These are phyloP conservation scores for Tolypocladium amazonense DNA, from an alignment of 2,329 filamentous ascomycete genomes.

Conservation along the genomic window DNA sequence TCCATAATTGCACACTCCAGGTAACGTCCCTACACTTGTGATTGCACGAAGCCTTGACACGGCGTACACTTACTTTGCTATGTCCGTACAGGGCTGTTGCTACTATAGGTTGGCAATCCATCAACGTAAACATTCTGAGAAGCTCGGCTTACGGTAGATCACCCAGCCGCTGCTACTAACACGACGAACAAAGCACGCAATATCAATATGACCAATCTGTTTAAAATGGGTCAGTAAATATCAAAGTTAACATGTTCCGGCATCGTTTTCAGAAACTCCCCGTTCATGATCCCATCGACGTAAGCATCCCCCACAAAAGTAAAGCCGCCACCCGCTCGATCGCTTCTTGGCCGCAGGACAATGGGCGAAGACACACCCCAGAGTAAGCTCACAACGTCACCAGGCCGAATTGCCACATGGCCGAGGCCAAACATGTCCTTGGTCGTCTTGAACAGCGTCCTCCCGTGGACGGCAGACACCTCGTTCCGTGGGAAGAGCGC, in stretches of 20 bases:
- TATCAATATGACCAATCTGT: no score
- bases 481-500: neutral
- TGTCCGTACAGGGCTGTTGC: no score
- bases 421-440: neutral
- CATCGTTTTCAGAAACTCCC: neutral
- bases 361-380: neutral
- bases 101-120: no score
- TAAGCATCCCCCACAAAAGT: neutral
- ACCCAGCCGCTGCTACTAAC: no score
- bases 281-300: neutral
- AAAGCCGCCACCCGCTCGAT: neutral
- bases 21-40: no score
- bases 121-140: no score
- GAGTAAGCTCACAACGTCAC: neutral
- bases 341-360: neutral
- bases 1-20: no score
- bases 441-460: neutral
- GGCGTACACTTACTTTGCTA: no score
- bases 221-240: neutral
- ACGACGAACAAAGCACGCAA: no score
- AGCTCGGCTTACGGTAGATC: no score
- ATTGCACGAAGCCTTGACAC: no score
- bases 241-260: neutral
- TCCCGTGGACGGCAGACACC: neutral
- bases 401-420: neutral